Evolutionary conservation across 108 stramenopile species (phyloP).

Genomic region (Mediolabrus comicus): DNA sequence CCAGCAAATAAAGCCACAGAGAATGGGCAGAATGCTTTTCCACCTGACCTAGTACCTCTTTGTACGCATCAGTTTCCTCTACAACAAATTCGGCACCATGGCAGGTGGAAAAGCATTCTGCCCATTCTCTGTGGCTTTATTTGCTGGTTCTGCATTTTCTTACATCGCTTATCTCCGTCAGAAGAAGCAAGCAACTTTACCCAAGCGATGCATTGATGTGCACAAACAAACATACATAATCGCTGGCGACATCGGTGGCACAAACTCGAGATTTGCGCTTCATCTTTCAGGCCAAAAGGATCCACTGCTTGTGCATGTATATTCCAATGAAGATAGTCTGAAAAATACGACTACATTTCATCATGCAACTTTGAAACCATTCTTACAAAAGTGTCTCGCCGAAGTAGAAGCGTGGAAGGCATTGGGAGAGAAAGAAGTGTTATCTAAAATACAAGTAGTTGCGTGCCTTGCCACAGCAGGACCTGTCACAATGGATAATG

Average conservation of each 20-base stretch:
- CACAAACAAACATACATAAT: constrained; percentile 53
- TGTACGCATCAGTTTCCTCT: too few relatives aligned
- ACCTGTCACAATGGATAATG: constrained; percentile 80
- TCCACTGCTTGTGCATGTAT: constrained; percentile 52
- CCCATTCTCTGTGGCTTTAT: neutral
- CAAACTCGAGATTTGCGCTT: constrained; percentile 83
- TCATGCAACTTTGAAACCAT: constrained; percentile 62
- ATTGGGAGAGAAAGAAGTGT: constrained; percentile 14
- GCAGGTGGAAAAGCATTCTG: neutral
- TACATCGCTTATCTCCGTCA: neutral
- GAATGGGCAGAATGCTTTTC: neutral
- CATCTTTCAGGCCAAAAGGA: constrained; percentile 45
- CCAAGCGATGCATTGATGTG: neutral
- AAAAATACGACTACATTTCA: constrained; percentile 41
- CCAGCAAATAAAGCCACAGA: neutral
- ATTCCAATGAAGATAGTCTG: constrained; percentile 57
- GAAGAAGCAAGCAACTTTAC: neutral
- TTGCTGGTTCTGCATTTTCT: neutral
- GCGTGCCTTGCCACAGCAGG: constrained; percentile 93
- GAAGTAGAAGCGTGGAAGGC: constrained; percentile 39
- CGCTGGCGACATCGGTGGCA: constrained; percentile 91
- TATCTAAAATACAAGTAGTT: constrained; percentile 42
- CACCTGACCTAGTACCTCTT: neutral
- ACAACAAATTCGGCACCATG: too few relatives aligned
- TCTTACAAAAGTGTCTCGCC: constrained; percentile 64